phyloP scores from a whole-genome alignment of 495 filamentous ascomycete species.

The Thermochaetoides thermophila region DNA sequence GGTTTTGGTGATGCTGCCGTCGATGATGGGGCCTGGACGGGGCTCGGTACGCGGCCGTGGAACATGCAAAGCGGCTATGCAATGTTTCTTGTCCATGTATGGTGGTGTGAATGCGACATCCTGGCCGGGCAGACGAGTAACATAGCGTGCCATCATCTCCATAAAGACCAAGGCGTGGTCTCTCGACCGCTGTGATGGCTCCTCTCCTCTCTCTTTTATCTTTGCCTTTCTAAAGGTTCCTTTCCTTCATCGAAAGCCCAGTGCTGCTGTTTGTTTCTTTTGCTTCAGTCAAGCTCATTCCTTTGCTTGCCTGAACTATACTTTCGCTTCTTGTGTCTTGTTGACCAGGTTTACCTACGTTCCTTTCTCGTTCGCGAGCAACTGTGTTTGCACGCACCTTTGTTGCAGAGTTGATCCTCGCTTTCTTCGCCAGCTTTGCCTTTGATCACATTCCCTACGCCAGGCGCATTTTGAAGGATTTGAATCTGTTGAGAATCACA shows the following conservation, averaged over 20 bases:
- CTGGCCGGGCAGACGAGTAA: too few species aligned
- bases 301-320: too few species aligned
- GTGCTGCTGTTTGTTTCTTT: slow-evolving; percentile 21
- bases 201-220: slow-evolving; percentile 12
- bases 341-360: slow-evolving; percentile 18
- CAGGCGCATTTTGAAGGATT: slow-evolving; percentile 10
- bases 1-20: slow-evolving; percentile 1
- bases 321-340: slow-evolving; percentile 18
- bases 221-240: slow-evolving; percentile 11
- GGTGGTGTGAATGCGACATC: too few species aligned
- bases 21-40: background rate
- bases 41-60: too few species aligned
- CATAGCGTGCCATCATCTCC: slow-evolving; percentile 1
- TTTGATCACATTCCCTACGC: slow-evolving; percentile 8
- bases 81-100: too few species aligned
- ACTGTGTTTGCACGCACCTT: slow-evolving; percentile 27
- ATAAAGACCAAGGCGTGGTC: slow-evolving; percentile 14
- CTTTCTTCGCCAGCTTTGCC: slow-evolving; percentile 23
- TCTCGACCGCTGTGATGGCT: too few species aligned
- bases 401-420: slow-evolving; percentile 34
- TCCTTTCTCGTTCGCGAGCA: slow-evolving; percentile 20
- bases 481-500: too few species aligned
- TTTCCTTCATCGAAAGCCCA: slow-evolving; percentile 18
- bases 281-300: too few species aligned
- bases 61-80: too few species aligned